A percentile compares a stretch with the other conserved stretches of the same genome.
These are phyloP conservation scores for Lachnellula cervina DNA, from an alignment of 2,329 filamentous ascomycete genomes.

Conservation along the genomic window DNA sequence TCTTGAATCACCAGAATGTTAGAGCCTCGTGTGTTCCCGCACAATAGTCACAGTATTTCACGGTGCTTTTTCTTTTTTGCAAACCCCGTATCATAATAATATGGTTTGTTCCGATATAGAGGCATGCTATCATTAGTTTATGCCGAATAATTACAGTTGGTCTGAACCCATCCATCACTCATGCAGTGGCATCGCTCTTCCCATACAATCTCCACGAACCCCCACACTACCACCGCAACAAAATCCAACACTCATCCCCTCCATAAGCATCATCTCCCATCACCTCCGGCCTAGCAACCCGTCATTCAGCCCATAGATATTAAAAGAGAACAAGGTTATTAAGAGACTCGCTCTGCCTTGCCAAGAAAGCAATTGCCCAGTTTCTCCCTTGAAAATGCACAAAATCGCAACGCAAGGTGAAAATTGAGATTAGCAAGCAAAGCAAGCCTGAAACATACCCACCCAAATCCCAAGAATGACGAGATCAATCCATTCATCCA, in stretches of 20 bases:
- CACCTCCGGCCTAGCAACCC: neutral
- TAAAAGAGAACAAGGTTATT: neutral
- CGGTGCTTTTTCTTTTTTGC: neutral
- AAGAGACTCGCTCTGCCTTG: neutral
- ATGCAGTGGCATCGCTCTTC: neutral
- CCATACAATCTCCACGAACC: neutral
- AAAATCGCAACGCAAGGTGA: conserved; percentile 1
- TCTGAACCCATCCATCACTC: neutral
- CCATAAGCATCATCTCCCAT: neutral
- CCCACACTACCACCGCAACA: neutral
- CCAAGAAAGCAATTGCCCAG: neutral
- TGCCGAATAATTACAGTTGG: neutral
- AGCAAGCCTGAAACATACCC: conserved; percentile 4
- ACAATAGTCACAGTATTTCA: too few relatives aligned
- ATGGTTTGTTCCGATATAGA: neutral
- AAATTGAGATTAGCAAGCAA: conserved; percentile 1
- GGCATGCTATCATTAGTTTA: neutral
- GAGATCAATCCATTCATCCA: conserved; percentile 4
- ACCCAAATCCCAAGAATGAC: neutral
- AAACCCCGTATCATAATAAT: neutral
- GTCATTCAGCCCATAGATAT: neutral
- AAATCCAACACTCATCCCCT: neutral
- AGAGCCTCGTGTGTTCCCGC: too few relatives aligned
- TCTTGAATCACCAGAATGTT: too few relatives aligned
- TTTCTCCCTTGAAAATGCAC: conserved; percentile 12